Evolutionary conservation across 106 monocot genomes (phyloP).

Genomic region (Dioscorea alata): DNA sequence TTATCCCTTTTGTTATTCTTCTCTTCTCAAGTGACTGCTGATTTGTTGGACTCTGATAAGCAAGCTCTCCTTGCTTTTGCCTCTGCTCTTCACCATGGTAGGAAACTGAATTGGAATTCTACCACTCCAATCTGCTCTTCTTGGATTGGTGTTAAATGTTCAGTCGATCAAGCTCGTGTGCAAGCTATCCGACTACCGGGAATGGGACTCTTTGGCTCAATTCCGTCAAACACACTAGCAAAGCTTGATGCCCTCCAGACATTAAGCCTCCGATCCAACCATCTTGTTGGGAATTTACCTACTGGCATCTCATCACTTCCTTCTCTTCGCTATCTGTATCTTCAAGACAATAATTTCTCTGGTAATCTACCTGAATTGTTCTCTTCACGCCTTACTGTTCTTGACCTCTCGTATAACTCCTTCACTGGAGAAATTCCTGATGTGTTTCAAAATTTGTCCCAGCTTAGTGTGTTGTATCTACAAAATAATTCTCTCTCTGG

Average conservation of each 20-base stretch:
- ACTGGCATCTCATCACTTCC: slow-evolving; percentile 58
- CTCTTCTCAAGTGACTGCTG: slow-evolving; percentile 5
- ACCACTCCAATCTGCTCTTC: slow-evolving; percentile 48
- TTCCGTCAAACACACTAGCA: slow-evolving; percentile 68
- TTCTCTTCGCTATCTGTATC: slow-evolving; percentile 65
- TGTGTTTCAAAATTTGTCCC: slow-evolving; percentile 33
- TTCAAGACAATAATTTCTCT: slow-evolving; percentile 82
- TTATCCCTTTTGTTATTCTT: slow-evolving; percentile 14
- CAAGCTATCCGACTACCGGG: slow-evolving; percentile 64
- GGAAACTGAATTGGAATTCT: slow-evolving; percentile 76
- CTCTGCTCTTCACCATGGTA: slow-evolving; percentile 64
- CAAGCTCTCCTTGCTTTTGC: slow-evolving; percentile 75
- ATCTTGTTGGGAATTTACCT: slow-evolving; percentile 48
- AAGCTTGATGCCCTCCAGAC: slow-evolving; percentile 72
- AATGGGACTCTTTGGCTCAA: slow-evolving; percentile 62
- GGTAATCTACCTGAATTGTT: slow-evolving; percentile 53
- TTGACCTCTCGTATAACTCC: slow-evolving; percentile 87
- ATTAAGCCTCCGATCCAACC: slow-evolving; percentile 83
- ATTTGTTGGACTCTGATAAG: slow-evolving; percentile 63
- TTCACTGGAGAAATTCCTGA: slow-evolving; percentile 50
- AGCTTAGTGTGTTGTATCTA: slow-evolving; percentile 39
- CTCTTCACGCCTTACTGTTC: slow-evolving; percentile 39
- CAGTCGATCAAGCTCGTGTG: slow-evolving; percentile 42
- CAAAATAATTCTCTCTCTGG: slow-evolving; percentile 83
- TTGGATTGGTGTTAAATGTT: slow-evolving; percentile 81